Base-by-base conservation (phyloP, 2,329 filamentous ascomycete species). In the Botrytis squamosa region DNA sequence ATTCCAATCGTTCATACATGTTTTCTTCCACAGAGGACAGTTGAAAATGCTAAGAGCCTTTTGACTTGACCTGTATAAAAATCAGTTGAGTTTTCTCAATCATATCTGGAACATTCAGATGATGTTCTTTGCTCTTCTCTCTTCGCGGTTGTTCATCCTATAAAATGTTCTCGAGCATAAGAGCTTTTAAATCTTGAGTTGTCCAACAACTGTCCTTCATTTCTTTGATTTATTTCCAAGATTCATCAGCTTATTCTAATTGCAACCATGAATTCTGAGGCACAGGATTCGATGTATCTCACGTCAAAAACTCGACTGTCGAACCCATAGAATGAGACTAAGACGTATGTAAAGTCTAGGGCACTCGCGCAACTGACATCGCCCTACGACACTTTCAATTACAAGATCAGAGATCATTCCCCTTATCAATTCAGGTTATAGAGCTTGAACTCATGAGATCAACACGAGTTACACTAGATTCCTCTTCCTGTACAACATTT, bases 1-100 rank as follows among this genome's bases (percentile, higher is more conserved):
- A 6, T 52, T 14, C n/a, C 22, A 52, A n/a, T n/a, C 14, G 4
- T 14, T 52, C 25, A 10, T n/a, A 12, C 5, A 55, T n/a, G 3
- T 55, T 16, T 1, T 14, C 49, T 55, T 16, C 10, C 2, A 16
- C 12, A 16, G 25, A n/a, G 25, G 16, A 12, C 3, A n/a, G 5
- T 14, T n/a, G 4, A 1, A 7, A 7, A n/a, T n/a, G 2, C 14
- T 0, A 14, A 12, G 10, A 16, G 5, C 12, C 5, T 16, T 6
- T 55, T 4, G 12, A n/a, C 10, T 52, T 6, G 25, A 9, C 7
- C 38, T 20, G 8, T 38, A 4, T 22, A 22, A 22, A 18, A 2
- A 22, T 20, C 8, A 49, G 44, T 10, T 22, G 1, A 49, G 8
- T 25, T 49, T 0, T 49, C 1, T 25, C 12, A 4, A 55, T 29